These are phyloP conservation scores for Exserohilum rostratum DNA, from an alignment of 2,329 filamentous ascomycete species.

Conservation along the genomic window DNA sequence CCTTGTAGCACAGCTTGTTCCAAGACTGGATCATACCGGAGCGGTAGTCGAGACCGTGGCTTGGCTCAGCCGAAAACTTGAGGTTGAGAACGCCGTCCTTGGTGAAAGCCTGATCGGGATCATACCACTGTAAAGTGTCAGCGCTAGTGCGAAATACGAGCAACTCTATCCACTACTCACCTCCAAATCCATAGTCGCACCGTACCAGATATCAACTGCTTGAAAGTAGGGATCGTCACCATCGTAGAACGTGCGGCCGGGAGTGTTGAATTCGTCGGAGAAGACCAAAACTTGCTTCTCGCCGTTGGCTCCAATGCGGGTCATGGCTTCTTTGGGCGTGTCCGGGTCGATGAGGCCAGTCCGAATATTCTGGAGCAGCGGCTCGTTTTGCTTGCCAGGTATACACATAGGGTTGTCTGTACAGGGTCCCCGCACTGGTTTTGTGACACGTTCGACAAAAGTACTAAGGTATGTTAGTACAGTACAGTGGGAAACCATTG, in stretches of 20 bases:
- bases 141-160: neutral
- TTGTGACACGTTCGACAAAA: constrained; percentile 58
- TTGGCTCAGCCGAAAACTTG: constrained; percentile 68
- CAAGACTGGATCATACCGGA: constrained; percentile 78
- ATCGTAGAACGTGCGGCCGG: constrained; percentile 72
- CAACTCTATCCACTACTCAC: constrained; percentile 43
- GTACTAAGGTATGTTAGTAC: constrained; percentile 53
- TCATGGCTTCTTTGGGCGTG: constrained; percentile 64
- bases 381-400: constrained; percentile 53
- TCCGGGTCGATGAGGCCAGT: constrained; percentile 69
- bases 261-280: constrained; percentile 73
- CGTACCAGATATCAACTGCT: constrained; percentile 74
- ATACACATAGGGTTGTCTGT: constrained; percentile 57
- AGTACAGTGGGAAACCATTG: neutral
- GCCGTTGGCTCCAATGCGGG: constrained; percentile 64
- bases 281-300: constrained; percentile 70
- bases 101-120: constrained; percentile 70
- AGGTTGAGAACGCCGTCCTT: constrained; percentile 67
- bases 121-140: constrained; percentile 64
- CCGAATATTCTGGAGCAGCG: constrained; percentile 66
- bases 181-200: constrained; percentile 72
- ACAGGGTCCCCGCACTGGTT: constrained; percentile 47
- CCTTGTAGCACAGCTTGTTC: constrained; percentile 77
- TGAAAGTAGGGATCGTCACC: constrained; percentile 73
- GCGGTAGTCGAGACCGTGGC: constrained; percentile 69